Base-by-base conservation (phyloP, 495 filamentous ascomycete genomes). In the Neurospora africana region DNA sequence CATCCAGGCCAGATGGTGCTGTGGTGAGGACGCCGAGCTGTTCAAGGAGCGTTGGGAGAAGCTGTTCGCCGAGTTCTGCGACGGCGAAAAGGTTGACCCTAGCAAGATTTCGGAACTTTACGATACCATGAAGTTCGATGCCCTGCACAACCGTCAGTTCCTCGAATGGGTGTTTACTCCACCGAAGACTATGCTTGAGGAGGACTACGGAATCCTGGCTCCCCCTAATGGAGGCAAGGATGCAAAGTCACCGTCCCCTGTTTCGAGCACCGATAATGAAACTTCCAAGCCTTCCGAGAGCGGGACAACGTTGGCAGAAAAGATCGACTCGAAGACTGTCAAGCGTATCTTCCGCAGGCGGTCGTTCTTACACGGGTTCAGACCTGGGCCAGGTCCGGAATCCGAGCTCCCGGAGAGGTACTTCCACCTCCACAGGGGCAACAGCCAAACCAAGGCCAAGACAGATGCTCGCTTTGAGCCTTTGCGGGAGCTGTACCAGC, bases 41-140 rank as follows among this genome's bases (percentile, higher is more conserved):
- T 99, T 99, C 85, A 92, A 90, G 75, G 95, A 99, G 78, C 88
- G 95, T 71, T 99, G 95, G 95, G 95, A 99, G 83, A 99, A 99
- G 84, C 89, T 99, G 10, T 99, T 99, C 80, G 88, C 87, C 40
- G 95, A 99, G 82, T 99, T 98, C 75, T 94, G 92, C 74, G 95
- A 99, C 79, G 91, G 91, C 5, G 95, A 99, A 74, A 99, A 98
- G 83, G 92, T 98, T 11, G 95, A 99, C 79, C 95, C 95, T 1
- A 97, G 93, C 84, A 98, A 98, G 83, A 93, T 99, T 41, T 97
- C 93, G 9, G 95, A 99, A 82, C 84, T 99, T 3, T 98, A 98
- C 78, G 95, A 99, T 80, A 98, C 94, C 37, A 98, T 98, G 94
- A 99, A 99, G 79, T 99, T 98, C 75, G 95, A 99, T 77, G 95